Conservation (phyloP, 768 basidiomycete genomes). For the Tylopilus plumbeoviolaceoides region DNA sequence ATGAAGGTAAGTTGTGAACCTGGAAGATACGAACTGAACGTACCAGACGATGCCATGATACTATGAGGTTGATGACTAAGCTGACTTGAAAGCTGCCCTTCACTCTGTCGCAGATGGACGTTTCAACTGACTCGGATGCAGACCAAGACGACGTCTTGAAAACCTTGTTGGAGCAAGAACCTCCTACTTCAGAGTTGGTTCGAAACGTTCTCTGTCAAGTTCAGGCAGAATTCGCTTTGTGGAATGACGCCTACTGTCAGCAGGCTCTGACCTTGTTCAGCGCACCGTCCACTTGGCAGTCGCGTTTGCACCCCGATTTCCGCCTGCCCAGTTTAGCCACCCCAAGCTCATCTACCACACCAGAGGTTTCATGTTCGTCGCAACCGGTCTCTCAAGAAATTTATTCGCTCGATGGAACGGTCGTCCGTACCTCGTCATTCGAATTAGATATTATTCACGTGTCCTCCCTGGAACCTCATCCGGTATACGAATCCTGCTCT, state of each 20-base stretch:
- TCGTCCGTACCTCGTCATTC: constrained; percentile 7
- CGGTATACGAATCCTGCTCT: constrained; percentile 55
- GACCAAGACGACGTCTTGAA: constrained; percentile 8
- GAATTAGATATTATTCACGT: constrained; percentile 15
- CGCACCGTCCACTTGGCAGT: constrained; percentile 14
- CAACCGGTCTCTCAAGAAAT: constrained; percentile 6
- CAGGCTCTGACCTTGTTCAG: constrained; percentile 13
- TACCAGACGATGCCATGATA: constrained; percentile 27
- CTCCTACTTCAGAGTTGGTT: constrained; percentile 10
- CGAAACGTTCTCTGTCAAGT: constrained; percentile 18
- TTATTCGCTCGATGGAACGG: constrained; percentile 16
- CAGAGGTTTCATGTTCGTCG: background rate
- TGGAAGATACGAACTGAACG: constrained; percentile 1
- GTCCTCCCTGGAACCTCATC: constrained; percentile 24
- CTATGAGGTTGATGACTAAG: background rate
- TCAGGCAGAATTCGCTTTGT: constrained; percentile 21
- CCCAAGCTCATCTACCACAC: background rate
- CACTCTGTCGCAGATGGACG: no score
- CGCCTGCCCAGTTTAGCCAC: background rate
- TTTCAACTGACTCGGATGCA: background rate
- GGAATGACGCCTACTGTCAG: constrained; percentile 16
- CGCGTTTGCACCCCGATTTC: constrained; percentile 10
- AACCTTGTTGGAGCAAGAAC: constrained; percentile 2
- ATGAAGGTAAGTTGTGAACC: background rate
- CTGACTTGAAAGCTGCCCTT: no score